Conservation (phyloP, 805 yeast species). For the Myxozyma neotropica region DNA sequence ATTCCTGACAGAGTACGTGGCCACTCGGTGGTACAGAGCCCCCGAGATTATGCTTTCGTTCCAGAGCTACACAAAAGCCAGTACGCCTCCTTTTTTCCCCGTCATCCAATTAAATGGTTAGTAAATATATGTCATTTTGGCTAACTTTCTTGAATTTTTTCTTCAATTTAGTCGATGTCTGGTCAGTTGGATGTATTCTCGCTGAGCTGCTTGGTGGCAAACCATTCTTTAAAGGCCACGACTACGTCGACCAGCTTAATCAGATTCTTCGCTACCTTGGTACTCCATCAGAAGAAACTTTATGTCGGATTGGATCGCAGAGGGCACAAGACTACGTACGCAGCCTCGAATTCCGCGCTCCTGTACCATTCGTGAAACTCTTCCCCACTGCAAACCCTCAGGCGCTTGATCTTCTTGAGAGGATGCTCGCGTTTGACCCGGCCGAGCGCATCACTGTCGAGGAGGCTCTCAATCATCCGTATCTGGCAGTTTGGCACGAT, state of each 20-base stretch:
- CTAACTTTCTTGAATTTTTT: background rate
- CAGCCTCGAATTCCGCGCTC: constrained; percentile 79
- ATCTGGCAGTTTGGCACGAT: constrained; percentile 86
- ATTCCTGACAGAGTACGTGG: constrained; percentile 96
- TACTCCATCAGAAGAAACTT: constrained; percentile 79
- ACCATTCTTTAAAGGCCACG: constrained; percentile 92
- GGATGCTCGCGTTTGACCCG: constrained; percentile 87
- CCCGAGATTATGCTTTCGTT: constrained; percentile 96
- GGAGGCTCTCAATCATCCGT: constrained; percentile 87
- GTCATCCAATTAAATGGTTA: background rate
- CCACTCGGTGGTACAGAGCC: constrained; percentile 98
- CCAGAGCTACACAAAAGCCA: constrained; percentile 93
- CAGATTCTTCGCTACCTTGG: constrained; percentile 86
- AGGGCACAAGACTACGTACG: constrained; percentile 88
- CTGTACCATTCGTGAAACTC: constrained; percentile 66
- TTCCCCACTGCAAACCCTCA: constrained; percentile 83
- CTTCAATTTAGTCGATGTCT: constrained; percentile 64
- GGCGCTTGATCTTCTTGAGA: constrained; percentile 78
- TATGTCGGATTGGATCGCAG: constrained; percentile 72
- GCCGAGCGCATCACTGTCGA: constrained; percentile 79
- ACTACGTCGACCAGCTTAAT: constrained; percentile 91
- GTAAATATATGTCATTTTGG: too few species aligned
- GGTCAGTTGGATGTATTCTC: constrained; percentile 97
- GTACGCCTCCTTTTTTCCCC: constrained; percentile 18
- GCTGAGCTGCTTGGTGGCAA: constrained; percentile 91